phyloP scores from a whole-genome alignment of 31 red algal species.

The Odonthalia washingtoniensis region DNA sequence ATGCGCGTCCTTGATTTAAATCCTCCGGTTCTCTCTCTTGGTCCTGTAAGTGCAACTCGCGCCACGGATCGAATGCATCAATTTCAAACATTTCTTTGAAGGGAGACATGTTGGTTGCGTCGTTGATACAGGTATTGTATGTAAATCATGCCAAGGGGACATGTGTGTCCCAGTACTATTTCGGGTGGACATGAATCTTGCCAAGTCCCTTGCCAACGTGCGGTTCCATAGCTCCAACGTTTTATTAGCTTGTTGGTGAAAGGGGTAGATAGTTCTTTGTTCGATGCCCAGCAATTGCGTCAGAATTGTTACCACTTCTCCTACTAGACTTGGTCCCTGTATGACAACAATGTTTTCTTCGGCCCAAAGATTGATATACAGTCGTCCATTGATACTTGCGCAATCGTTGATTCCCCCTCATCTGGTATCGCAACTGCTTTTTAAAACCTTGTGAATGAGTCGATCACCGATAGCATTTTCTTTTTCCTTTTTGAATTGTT shows the following conservation, averaged over 20 bases:
- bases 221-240: neutral
- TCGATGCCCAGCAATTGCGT: neutral
- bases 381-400: neutral
- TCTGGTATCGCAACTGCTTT: too few species aligned
- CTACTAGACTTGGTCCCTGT: neutral
- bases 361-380: constrained; percentile 21
- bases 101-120: constrained; percentile 24
- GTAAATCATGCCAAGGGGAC: neutral
- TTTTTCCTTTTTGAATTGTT: too few species aligned
- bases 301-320: neutral
- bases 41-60: too few species aligned
- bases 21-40: too few species aligned
- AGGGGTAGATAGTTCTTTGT: neutral
- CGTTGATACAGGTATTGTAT: constrained; percentile 19
- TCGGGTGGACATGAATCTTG: neutral
- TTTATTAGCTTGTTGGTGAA: constrained; percentile 2
- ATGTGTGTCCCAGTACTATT: neutral
- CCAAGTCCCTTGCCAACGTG: neutral
- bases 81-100: constrained; percentile 34
- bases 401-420: too few species aligned
- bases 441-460: too few species aligned
- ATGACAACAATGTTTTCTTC: constrained; percentile 1
- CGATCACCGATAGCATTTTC: too few species aligned
- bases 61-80: constrained; percentile 19
- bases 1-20: too few species aligned